Percentiles rank a stretch among this genome's conserved stretches.
Conservation (phyloP, 306 rosid species). For the Trifolium dubium region DNA sequence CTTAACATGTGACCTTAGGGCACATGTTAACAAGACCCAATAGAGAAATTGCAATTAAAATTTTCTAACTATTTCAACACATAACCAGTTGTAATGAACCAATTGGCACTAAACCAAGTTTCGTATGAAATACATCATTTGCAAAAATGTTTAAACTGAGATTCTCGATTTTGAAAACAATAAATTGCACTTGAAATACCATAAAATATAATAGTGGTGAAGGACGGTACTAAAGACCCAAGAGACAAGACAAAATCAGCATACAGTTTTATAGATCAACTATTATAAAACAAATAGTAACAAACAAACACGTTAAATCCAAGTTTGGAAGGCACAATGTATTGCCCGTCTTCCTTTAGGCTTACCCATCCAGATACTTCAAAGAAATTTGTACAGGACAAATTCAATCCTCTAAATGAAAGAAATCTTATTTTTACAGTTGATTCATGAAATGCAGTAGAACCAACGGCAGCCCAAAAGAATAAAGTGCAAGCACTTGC, state of each 20-base stretch:
- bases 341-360: slow-evolving; percentile 1
- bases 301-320: slow-evolving; percentile 29
- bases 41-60: slow-evolving; percentile 31
- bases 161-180: not conserved
- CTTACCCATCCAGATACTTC: not conserved
- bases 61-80: slow-evolving; percentile 31
- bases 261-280: not conserved
- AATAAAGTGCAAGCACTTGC: slow-evolving; percentile 20
- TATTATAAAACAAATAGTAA: not conserved
- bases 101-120: slow-evolving; percentile 34
- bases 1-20: too few relatives aligned
- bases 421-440: not conserved
- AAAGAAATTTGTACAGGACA: not conserved
- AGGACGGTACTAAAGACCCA: not conserved
- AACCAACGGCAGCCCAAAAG: slow-evolving; percentile 2
- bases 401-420: not conserved
- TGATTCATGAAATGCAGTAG: not conserved
- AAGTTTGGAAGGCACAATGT: slow-evolving; percentile 23
- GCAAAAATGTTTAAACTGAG: slow-evolving; percentile 3
- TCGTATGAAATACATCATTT: slow-evolving; percentile 8
- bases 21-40: too few relatives aligned
- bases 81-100: slow-evolving; percentile 36
- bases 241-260: not conserved
- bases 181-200: slow-evolving; percentile 22
- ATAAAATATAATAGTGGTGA: slow-evolving; percentile 31